phyloP scores from a whole-genome alignment of 306 rosid species.

The Oxytropis ochrocephala region DNA sequence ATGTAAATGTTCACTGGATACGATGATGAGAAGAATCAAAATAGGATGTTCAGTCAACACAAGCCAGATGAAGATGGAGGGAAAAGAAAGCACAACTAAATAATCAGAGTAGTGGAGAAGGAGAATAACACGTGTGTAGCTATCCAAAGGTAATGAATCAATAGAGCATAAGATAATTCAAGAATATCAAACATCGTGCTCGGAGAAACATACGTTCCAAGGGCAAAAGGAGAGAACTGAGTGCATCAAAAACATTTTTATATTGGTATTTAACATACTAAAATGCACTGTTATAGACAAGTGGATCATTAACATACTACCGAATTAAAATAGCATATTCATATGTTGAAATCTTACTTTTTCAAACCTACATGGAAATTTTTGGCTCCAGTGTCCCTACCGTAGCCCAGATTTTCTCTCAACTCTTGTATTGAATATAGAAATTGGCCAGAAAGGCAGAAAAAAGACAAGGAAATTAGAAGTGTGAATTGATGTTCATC shows the following conservation, averaged over 20 bases:
- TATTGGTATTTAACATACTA: background rate
- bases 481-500: background rate
- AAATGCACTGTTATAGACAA: background rate
- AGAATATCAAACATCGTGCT: background rate
- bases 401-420: background rate
- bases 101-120: background rate
- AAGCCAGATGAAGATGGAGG: background rate
- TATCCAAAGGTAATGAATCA: constrained; percentile 1
- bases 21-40: background rate
- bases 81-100: background rate
- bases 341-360: background rate
- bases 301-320: background rate
- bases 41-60: background rate
- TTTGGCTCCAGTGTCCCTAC: background rate
- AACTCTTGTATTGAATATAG: background rate
- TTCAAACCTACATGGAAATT: background rate
- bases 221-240: background rate
- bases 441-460: background rate
- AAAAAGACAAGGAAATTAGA: background rate
- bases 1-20: background rate
- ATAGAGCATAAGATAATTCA: background rate
- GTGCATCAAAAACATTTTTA: background rate
- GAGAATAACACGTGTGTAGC: background rate
- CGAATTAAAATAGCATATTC: background rate
- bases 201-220: background rate